Evolutionary conservation across 306 rosid genomes (phyloP), one percentile per base, ranked within the genome.

Genomic region (Vigna radiata): DNA sequence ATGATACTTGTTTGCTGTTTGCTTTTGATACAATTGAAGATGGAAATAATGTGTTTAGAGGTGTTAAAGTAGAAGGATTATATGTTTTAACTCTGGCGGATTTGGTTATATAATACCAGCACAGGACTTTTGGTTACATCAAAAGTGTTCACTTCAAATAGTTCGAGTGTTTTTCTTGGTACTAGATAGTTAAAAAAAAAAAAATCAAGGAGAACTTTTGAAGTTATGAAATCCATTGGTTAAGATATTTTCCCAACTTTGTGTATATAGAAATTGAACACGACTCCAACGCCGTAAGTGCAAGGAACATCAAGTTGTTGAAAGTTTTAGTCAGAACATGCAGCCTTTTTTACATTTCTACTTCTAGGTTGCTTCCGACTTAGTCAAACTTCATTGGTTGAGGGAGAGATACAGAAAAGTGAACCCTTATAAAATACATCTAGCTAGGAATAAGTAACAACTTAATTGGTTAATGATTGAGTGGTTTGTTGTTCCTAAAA

Each of bases 291-390:
- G 31, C 21, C 41, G 46, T 46, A 47, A 41, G 46, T 41, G 44
- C 2, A 8, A 2, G 46, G 12, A 41, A 41, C 12, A 41, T 8
- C 12, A 9, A 41, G 43, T 70, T 75, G 49, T 62, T 61, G 64
- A 69, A 31, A 53, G 44, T 12, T 64, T 55, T 67, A 13, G 62
- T 77, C 44, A 23, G 52, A 27, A 14, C 72, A 19, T 67, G 53
- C 72, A 27, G 47, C 68, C 41, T 53, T 48, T 52, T 67, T 72
- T 47, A 52, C 41, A 21, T 25, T 67, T 63, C 43, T 5, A 15
- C 18, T 58, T 70, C 52, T 65, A 72, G 66, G 62, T 65, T 70
- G 36, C 56, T 64, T 64, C 60, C 53, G 55, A 69, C 29, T 60
- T 81, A n/a, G 48, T 63, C 19, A 68, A 62, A 68, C 12, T 60